Evolutionary conservation across 2,329 filamentous ascomycete species (phyloP).

Genomic region (Neonectria faginata): DNA sequence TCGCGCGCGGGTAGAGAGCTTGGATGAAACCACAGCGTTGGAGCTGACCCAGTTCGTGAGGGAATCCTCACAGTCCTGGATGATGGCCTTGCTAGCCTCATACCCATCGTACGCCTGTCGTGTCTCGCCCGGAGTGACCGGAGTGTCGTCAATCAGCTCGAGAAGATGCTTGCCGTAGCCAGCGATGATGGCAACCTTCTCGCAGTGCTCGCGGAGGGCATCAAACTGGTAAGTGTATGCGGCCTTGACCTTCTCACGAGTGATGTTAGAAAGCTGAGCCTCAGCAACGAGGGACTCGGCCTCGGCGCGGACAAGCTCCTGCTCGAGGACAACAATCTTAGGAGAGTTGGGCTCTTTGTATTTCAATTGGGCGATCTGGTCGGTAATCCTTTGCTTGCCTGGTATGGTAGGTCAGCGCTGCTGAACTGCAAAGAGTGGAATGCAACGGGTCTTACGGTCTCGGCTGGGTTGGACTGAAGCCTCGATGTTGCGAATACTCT

Average conservation of each 20-base stretch:
- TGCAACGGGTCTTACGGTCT: slow-evolving; percentile 76
- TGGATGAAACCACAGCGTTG: slow-evolving; percentile 88
- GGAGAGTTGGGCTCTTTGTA: slow-evolving; percentile 99
- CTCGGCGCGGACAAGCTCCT: slow-evolving; percentile 97
- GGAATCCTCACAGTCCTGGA: slow-evolving; percentile 97
- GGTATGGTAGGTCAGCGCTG: slow-evolving; percentile 25
- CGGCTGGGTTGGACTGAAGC: slow-evolving; percentile 97
- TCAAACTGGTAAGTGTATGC: slow-evolving; percentile 99
- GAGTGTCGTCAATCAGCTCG: slow-evolving; percentile 94
- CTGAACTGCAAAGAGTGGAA: neutral
- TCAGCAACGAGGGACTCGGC: slow-evolving; percentile 99
- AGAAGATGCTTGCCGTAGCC: slow-evolving; percentile 98
- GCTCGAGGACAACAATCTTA: slow-evolving; percentile 96
- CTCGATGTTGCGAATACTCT: slow-evolving; percentile 99
- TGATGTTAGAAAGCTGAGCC: slow-evolving; percentile 98
- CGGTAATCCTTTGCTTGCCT: slow-evolving; percentile 99
- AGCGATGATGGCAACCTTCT: slow-evolving; percentile 98
- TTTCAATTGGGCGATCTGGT: slow-evolving; percentile 98
- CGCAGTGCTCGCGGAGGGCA: slow-evolving; percentile 94
- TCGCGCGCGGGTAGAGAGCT: slow-evolving; percentile 87
- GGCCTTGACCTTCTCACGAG: slow-evolving; percentile 98
- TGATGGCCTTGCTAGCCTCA: slow-evolving; percentile 98
- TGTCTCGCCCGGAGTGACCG: slow-evolving; percentile 96
- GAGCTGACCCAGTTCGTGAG: slow-evolving; percentile 96
- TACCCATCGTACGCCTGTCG: slow-evolving; percentile 97